Base-by-base conservation (phyloP, 331 rosid species). In the Acacia pycnantha region DNA sequence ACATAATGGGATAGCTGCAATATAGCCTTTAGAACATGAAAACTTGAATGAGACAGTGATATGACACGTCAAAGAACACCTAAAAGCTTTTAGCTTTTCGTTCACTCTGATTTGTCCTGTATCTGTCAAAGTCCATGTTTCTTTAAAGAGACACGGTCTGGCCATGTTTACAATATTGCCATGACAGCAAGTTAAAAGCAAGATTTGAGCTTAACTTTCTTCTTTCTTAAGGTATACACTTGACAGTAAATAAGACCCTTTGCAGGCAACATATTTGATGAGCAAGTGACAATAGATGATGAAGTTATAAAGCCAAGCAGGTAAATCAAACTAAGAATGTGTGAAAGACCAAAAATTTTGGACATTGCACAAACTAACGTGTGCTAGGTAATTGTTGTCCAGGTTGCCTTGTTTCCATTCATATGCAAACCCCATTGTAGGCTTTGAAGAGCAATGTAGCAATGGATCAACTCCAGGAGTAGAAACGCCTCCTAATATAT, bases 371-470 rank as follows among this genome's bases (percentile, higher is more conserved):
- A 79, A 71, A 71, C 58, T 84, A 61, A 84, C 71, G 48, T 22
- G 11, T 26, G 48, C 33, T 65, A 11, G 43, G 74, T 40, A 56
- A 79, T 79, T 70, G 24, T 67, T 79, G 76, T 73, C 70, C 33
- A 87, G 90, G 83, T 77, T 79, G 62, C 76, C 88, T 24, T 87
- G 90, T 80, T 85, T 72, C 81, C 70, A 69, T 76, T 72, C 81
- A 41, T 85, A 80, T 50, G 62, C 50, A 22, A 82, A 85, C 47
- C 85, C 88, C 18, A 27, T 85, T 5, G 85, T 85, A 31, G 88
- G 90, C 73, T 41, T 50, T 73, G 81, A 82, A 87, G 87, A 85
- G 10, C 85, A 59, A 68, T 31, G 77, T 79, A 79, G 79, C 88
- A 79, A 87, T 11, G 87, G 86, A 73, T 79, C 86, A 62, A 73